Evolutionary conservation across 805 yeast genomes (phyloP).

Genomic region (Teunomyces barrocoloradensis): DNA sequence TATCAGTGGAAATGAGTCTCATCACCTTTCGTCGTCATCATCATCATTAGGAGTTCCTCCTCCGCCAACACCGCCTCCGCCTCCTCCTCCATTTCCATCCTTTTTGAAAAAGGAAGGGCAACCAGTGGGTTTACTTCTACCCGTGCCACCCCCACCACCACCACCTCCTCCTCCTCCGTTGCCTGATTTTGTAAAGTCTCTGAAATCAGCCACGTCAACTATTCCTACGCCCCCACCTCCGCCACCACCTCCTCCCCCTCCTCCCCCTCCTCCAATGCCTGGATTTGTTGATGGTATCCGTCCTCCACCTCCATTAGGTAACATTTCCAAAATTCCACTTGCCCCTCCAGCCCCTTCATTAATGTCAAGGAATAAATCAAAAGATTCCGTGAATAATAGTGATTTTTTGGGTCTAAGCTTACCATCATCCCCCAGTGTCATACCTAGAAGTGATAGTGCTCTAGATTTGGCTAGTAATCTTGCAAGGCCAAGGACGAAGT

Average conservation of each 20-base stretch:
- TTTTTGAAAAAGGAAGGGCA: background rate
- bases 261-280: slow-evolving; percentile 25
- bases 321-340: background rate
- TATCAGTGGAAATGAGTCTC: background rate
- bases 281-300: background rate
- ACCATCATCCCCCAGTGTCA: background rate
- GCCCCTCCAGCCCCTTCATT: background rate
- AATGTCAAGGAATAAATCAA: background rate
- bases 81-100: slow-evolving; percentile 7
- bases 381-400: background rate
- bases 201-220: slow-evolving; percentile 5
- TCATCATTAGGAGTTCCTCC: background rate
- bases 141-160: slow-evolving; percentile 14
- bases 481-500: slow-evolving; percentile 61
- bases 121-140: background rate
- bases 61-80: slow-evolving; percentile 3
- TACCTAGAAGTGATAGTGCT: background rate
- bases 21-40: background rate
- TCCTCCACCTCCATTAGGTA: slow-evolving; percentile 15
- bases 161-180: slow-evolving; percentile 23
- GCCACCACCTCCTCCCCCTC: slow-evolving; percentile 15
- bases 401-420: background rate
- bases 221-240: slow-evolving; percentile 19
- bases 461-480: background rate
- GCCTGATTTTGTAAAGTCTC: slow-evolving; percentile 14